Evolutionary conservation across 805 yeast genomes (phyloP), one percentile per base, ranked within the genome.

Genomic region (Grigorovia transvaalensis): DNA sequence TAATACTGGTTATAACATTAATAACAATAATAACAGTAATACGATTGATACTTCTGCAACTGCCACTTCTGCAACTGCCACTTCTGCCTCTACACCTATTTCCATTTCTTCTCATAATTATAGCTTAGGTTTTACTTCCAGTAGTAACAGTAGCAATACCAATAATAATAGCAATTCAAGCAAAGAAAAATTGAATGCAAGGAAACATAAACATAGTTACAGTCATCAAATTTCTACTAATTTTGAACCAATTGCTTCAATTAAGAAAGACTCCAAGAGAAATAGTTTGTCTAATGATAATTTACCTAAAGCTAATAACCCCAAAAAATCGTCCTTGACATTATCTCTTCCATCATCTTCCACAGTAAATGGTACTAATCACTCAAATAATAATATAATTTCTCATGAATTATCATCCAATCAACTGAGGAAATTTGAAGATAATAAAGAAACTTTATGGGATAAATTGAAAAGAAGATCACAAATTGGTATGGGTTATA

Each of bases 401-500:
- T 38, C 54, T 1, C 42, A 40, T 33, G 18, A 49, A 20, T 20
- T 23, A n/a, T 38, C 44, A 33, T 49, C 19, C 23, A 47, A 17
- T 55, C 60, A 5, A 54, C 58, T 4, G 52, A 53, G 4, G 29
- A 38, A n/a, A n/a, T 15, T 7, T 38, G 42, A 51, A 18, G 68
- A 64, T 29, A 67, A 64, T 19, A 64, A 59, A 44, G 55, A 55
- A 15, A 54, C 60, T 8, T 33, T 64, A 13, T 65, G 69, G 69
- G 60, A 57, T 9, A 65, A 65, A 44, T 43, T 64, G 19, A 64
- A 59, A 45, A 57, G 66, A 49, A 61, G 58, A 50, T 59, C 64
- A 46, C 65, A 61, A 50, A 51, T 58, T 40, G 51, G 51, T 3
- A 51, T 19, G 13, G 45, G 51, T 5, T 30, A 51, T 7, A 49